Evolutionary conservation across 352 stramenopile genomes (phyloP).

Genomic region (Stramenopiles sp.): DNA sequence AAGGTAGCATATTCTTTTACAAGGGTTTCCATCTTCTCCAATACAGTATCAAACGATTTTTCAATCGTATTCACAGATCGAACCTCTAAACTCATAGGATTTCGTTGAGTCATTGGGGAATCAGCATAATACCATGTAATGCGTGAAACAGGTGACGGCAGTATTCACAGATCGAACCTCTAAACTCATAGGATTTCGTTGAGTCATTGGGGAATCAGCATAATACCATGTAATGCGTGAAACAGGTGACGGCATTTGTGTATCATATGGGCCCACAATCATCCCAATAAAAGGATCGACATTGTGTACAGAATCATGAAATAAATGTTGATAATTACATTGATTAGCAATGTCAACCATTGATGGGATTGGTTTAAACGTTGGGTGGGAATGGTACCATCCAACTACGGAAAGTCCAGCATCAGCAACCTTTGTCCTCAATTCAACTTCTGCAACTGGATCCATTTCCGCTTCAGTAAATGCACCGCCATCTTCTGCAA

Average conservation of each 20-base stretch:
- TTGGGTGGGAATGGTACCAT: constrained; percentile 83
- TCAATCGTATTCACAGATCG: not conserved
- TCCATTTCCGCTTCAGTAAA: constrained; percentile 85
- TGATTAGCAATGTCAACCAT: constrained; percentile 83
- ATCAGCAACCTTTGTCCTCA: constrained; percentile 63
- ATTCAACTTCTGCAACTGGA: constrained; percentile 61
- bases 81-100: not conserved
- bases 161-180: too few relatives aligned
- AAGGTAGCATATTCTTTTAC: not conserved
- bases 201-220: not conserved
- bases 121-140: not conserved
- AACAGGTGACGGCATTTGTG: constrained; percentile 7
- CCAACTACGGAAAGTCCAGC: constrained; percentile 65
- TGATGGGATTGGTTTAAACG: constrained; percentile 69
- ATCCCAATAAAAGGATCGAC: constrained; percentile 72
- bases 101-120: not conserved
- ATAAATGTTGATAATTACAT: constrained; percentile 67
- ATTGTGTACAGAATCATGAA: constrained; percentile 31
- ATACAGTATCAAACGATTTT: not conserved
- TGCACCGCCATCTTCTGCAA: constrained; percentile 57
- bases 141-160: not conserved
- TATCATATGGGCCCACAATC: constrained; percentile 78
- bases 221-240: not conserved
- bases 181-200: too few relatives aligned
- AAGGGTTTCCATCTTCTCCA: not conserved